Conservation (phyloP, 345 rosid genomes). For the Raphanus raphanistrum region DNA sequence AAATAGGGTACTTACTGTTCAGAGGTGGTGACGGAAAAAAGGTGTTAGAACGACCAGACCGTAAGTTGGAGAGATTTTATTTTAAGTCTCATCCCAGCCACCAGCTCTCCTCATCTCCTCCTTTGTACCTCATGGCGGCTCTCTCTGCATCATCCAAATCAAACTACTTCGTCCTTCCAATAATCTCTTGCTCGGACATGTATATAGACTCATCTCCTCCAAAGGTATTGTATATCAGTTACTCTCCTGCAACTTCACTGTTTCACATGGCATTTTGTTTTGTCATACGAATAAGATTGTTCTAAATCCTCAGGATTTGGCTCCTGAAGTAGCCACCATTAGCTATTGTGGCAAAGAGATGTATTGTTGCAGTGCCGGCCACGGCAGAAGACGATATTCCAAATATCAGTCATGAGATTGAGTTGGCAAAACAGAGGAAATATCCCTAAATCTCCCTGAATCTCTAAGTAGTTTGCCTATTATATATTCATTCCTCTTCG, state of each 20-base stretch:
- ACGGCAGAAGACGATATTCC: neutral
- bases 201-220: no score
- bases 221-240: no score
- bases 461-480: neutral
- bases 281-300: neutral
- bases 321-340: neutral
- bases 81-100: constrained; percentile 30
- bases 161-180: constrained; percentile 38
- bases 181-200: constrained; percentile 37
- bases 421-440: neutral
- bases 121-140: constrained; percentile 35
- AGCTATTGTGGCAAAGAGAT: neutral
- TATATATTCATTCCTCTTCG: neutral
- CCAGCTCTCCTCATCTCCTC: constrained; percentile 41
- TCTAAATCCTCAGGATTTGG: neutral
- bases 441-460: neutral
- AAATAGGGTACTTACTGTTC: constrained; percentile 33
- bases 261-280: no score
- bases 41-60: constrained; percentile 32
- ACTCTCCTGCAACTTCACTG: no score
- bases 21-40: constrained; percentile 35
- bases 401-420: neutral
- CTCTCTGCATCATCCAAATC: constrained; percentile 38
- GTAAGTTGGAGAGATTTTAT: constrained; percentile 28
- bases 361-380: neutral